Conservation (phyloP, 2,329 filamentous ascomycete species). For the Penicillium sclerotigenum region DNA sequence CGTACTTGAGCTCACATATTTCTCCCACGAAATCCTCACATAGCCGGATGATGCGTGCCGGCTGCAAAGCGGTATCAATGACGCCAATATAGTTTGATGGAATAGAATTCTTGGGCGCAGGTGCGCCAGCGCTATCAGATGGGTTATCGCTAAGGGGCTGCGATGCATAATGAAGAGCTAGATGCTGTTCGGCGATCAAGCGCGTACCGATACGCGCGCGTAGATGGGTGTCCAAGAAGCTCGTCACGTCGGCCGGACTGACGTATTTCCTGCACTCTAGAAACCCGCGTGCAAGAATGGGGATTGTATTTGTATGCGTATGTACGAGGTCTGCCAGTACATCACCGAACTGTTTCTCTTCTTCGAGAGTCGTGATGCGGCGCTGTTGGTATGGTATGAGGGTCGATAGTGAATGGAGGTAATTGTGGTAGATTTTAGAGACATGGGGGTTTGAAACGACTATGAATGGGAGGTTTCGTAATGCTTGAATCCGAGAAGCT, state of each 20-base stretch:
- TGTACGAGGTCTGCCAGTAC: conserved; percentile 93
- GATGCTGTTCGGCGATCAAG: conserved; percentile 92
- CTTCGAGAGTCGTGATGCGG: conserved; percentile 71
- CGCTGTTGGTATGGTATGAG: conserved; percentile 78
- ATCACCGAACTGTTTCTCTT: conserved; percentile 87
- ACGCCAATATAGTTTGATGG: conserved; percentile 77
- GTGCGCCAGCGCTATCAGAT: conserved; percentile 22
- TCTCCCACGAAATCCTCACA: conserved; percentile 91
- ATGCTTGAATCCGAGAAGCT: conserved; percentile 86
- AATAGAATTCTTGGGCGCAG: conserved; percentile 22
- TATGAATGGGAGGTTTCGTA: conserved; percentile 93
- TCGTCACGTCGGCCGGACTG: conserved; percentile 73
- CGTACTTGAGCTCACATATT: conserved; percentile 95
- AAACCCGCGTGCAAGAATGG: conserved; percentile 85
- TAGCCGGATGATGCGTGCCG: conserved; percentile 73
- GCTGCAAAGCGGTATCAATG: conserved; percentile 85
- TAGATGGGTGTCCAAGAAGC: conserved; percentile 89
- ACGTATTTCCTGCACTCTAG: conserved; percentile 92
- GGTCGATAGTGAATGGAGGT: conserved; percentile 86
- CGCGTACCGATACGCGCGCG: conserved; percentile 91
- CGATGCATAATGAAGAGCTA: conserved; percentile 76
- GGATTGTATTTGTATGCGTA: conserved; percentile 92
- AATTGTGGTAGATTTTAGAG: conserved; percentile 91
- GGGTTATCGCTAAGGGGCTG: conserved; percentile 66
- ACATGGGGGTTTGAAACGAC: conserved; percentile 98